Evolutionary conservation across 148 eudicot genomes (phyloP), one percentile per base, ranked within the genome.

Genomic region (Agrostemma githago): DNA sequence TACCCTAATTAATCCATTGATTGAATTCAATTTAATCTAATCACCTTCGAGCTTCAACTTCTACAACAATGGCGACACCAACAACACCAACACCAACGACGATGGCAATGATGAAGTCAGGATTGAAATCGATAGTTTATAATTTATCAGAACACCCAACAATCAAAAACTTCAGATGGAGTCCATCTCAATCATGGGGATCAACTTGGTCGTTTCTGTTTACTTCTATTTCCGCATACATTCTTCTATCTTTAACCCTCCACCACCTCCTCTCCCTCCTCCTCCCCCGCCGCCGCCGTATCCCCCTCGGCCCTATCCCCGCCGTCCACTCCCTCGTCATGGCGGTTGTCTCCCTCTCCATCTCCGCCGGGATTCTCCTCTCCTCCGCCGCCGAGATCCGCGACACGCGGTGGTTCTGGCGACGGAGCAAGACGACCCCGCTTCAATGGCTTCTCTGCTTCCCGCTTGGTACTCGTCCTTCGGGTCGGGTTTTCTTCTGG

Each of bases 401-500:
- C 17, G 94, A 89, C 78, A 91, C 95, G 0, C 85, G 98, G 5
- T 93, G 98, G 98, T 79, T 86, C 71, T 94, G 98, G 96, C 82
- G 96, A 1, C 80, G 94, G 0, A 74, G 83, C 26, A 86, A 86
- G 12, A 91, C 90, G 62, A 90, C 91, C 58, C 88, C 98, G 0
- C 76, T 91, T 6, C 97, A 94, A 37, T 91, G 98, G 98, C 88
- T 94, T 60, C 87, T 94, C 39, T 94, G 98, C 41, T 91, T 94
- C 82, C 98, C 98, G 0, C 79, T 94, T 5, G 97, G 98, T 0
- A 94, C 98, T 1, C 88, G 98, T 34, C 90, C 98, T 51, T 87
- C 96, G 0, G 98, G 97, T 0, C 90, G 98, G 3, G 97, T 94
- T 37, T 94, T 94, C 85, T 94, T 94, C 82, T 94, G 97, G 98